Base-by-base conservation (phyloP, 2,329 filamentous ascomycete species). In the Chaetomiaceae sp. region DNA sequence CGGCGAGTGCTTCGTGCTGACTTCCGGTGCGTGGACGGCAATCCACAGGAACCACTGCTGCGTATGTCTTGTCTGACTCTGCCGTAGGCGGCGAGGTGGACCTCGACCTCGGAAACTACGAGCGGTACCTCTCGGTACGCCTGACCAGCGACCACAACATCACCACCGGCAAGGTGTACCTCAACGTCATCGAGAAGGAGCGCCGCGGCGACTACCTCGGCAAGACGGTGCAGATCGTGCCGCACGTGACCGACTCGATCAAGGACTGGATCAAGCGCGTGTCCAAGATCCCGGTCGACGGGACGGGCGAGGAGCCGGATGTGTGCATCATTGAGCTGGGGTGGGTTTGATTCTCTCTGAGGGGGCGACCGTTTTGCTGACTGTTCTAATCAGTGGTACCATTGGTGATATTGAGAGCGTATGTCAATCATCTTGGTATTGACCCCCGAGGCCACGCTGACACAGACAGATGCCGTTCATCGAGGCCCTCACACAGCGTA, bases 121-220 rank as follows among this genome's bases (percentile, higher is more conserved):
- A 81, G 64, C 66, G 76, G 55, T 71, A 68, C 19, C 51, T 60
- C 33, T 47, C 46, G 15, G 48, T 54, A 22, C 88, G 85, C 51
- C 79, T 97, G 57, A 89, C 84, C 8, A 79, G 85, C 57, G 91
- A 96, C 63, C 90, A 92, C 76, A 97, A 97, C 72, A 95, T 99
- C 72, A 99, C 94, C 3, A 96, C 92, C 6, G 94, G 94, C 67
- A 96, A 97, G 76, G 90, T 97, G 63, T 97, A 96, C 73, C 80
- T 89, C 66, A 83, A 88, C 64, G 91, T 96, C 50, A 91, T 96
- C 64, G 83, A 91, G 65, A 83, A 82, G 56, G 80, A 83, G 66
- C 73, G 80, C 23, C 71, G 72, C 37, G 81, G 81, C 51, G 85
- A 94, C 68, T 97, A 96, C 65, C 81, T 97, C 12, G 92, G 92